Evolutionary conservation across 495 filamentous ascomycete species (phyloP).

Genomic region (Penicillium flavigenum): DNA sequence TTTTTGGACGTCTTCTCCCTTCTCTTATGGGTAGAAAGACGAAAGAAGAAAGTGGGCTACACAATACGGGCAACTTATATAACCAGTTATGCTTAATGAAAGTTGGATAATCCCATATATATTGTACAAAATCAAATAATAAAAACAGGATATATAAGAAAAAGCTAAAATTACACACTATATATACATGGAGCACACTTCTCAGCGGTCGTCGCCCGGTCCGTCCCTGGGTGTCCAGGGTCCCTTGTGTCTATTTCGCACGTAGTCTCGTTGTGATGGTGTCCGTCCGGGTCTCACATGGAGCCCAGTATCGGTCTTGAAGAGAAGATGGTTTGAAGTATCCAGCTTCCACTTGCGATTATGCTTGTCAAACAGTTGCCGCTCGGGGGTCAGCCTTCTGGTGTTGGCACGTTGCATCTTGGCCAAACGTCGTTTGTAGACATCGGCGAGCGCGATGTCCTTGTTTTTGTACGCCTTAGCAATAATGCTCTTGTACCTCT

Average conservation of each 20-base stretch:
- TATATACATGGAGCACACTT: slow-evolving; percentile 13
- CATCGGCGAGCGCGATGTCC: not conserved
- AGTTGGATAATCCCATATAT: not conserved
- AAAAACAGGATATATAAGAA: slow-evolving; percentile 16
- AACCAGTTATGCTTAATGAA: not conserved
- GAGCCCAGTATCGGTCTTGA: not conserved
- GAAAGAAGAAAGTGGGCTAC: not conserved
- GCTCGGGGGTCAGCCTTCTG: not conserved
- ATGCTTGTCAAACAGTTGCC: not conserved
- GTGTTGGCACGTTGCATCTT: not conserved
- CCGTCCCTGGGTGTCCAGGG: not conserved
- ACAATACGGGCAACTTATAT: not conserved
- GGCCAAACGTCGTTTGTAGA: not conserved
- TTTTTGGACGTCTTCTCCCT: too few species aligned
- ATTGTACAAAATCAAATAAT: slow-evolving; percentile 1
- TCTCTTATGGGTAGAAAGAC: too few species aligned
- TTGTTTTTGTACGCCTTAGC: not conserved
- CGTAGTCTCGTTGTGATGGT: not conserved
- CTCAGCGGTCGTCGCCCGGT: not conserved
- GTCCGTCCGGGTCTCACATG: not conserved
- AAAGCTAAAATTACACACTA: slow-evolving; percentile 19
- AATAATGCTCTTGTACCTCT: not conserved
- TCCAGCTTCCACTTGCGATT: not conserved
- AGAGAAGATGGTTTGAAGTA: not conserved
- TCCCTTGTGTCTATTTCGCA: not conserved